Percentiles rank a stretch among this genome's conserved stretches.
Evolutionary conservation across 225 moss, liverwort and hornwort genomes (phyloP).

Genomic region (Neckera pumila): DNA sequence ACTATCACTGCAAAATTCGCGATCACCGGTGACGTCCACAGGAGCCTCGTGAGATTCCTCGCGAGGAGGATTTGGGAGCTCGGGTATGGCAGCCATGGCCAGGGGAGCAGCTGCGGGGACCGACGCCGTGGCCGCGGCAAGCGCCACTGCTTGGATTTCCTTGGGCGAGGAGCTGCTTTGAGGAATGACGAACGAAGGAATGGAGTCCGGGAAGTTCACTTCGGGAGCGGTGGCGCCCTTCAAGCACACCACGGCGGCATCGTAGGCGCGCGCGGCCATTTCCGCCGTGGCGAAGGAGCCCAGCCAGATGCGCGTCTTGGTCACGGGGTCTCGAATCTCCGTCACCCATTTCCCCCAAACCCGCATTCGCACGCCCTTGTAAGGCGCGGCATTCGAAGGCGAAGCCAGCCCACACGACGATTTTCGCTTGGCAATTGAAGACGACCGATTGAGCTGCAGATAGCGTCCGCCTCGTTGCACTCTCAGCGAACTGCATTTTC

Average conservation of each 20-base stretch:
- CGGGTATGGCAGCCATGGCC: background rate
- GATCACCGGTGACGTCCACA: background rate
- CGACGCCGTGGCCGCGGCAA: conserved; percentile 25
- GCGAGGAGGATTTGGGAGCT: background rate
- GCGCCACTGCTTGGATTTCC: conserved; percentile 31
- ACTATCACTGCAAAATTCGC: background rate
- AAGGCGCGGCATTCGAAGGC: background rate
- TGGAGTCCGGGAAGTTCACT: conserved; percentile 25
- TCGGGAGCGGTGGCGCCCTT: conserved; percentile 11
- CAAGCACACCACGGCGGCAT: conserved; percentile 37
- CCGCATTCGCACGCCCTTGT: conserved; percentile 36
- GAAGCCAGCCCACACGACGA: background rate
- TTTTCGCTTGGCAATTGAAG: background rate
- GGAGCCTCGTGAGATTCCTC: background rate
- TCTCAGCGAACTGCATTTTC: background rate
- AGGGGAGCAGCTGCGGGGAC: background rate
- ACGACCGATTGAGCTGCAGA: background rate
- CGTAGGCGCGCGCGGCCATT: conserved; percentile 33
- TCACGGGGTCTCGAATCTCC: conserved; percentile 27
- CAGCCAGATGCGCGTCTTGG: conserved; percentile 36
- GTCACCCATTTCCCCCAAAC: conserved; percentile 47
- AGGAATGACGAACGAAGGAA: conserved; percentile 2
- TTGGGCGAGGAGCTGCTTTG: conserved; percentile 10
- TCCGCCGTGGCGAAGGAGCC: conserved; percentile 32
- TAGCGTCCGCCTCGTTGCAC: background rate